phyloP scores from a whole-genome alignment of 768 basidiomycete genomes.

The Boletus sp. region DNA sequence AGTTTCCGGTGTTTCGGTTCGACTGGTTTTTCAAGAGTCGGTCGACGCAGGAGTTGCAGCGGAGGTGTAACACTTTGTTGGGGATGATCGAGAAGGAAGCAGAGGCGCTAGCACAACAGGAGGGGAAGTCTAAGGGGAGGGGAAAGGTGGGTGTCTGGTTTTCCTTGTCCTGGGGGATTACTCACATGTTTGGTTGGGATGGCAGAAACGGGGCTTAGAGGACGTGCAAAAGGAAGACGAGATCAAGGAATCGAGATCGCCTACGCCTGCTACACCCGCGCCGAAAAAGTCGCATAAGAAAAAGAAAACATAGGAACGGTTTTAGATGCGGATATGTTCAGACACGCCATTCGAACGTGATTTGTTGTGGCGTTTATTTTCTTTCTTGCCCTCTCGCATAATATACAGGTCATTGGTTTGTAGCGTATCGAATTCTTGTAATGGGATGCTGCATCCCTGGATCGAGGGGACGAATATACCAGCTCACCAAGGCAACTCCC shows the following conservation, averaged over 20 bases:
- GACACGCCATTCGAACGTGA: neutral
- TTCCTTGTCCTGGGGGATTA: neutral
- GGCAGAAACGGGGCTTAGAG: slow-evolving; percentile 71
- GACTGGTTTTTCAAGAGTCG: slow-evolving; percentile 99
- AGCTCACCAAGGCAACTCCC: neutral
- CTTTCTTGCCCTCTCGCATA: neutral
- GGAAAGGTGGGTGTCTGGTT: slow-evolving; percentile 53
- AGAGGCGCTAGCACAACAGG: slow-evolving; percentile 61
- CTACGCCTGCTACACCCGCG: slow-evolving; percentile 56
- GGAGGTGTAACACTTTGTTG: slow-evolving; percentile 84
- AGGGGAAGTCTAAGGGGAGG: slow-evolving; percentile 61
- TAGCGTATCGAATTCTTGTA: neutral
- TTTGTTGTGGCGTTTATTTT: neutral
- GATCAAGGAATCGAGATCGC: slow-evolving; percentile 53
- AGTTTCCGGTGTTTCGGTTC: slow-evolving; percentile 96
- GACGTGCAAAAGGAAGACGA: slow-evolving; percentile 54
- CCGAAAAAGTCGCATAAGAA: slow-evolving; percentile 63
- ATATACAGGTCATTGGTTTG: neutral
- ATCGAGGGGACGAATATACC: neutral
- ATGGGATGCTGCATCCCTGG: neutral
- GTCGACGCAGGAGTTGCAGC: slow-evolving; percentile 82
- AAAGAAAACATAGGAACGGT: slow-evolving; percentile 52
- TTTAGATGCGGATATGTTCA: neutral
- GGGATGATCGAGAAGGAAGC: slow-evolving; percentile 94
- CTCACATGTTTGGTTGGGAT: neutral